Evolutionary conservation across 2,329 filamentous ascomycete genomes (phyloP).

Genomic region (Trichoderma lentiforme): DNA sequence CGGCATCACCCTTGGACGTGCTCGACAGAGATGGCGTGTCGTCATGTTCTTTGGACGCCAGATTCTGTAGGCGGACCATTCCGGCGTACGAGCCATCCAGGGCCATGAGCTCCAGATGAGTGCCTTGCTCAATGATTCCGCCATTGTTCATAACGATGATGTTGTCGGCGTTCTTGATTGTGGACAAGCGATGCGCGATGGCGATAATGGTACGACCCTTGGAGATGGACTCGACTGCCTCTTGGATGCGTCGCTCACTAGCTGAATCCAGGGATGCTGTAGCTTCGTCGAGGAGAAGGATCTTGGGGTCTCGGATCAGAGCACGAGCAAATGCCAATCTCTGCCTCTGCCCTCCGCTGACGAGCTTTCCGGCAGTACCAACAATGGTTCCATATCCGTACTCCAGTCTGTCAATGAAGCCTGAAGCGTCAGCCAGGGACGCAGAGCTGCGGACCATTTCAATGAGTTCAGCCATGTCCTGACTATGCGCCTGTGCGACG

Average conservation of each 20-base stretch:
- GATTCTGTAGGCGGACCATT: slow-evolving; percentile 46
- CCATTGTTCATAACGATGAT: slow-evolving; percentile 62
- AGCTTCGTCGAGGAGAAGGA: slow-evolving; percentile 60
- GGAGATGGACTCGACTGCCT: slow-evolving; percentile 43
- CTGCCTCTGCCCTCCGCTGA: slow-evolving; percentile 61
- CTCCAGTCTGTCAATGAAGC: slow-evolving; percentile 53
- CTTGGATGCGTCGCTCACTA: slow-evolving; percentile 54
- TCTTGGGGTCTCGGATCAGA: slow-evolving; percentile 53
- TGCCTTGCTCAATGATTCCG: slow-evolving; percentile 60
- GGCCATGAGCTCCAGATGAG: slow-evolving; percentile 56
- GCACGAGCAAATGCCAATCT: slow-evolving; percentile 57
- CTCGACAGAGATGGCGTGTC: slow-evolving; percentile 31
- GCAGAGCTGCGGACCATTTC: slow-evolving; percentile 19
- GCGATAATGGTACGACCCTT: slow-evolving; percentile 61
- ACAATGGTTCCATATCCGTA: slow-evolving; percentile 52
- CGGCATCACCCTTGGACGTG: slow-evolving; percentile 36
- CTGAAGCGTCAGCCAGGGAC: slow-evolving; percentile 54
- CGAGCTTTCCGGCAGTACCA: slow-evolving; percentile 50
- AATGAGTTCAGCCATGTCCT: slow-evolving; percentile 40
- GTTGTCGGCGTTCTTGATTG: slow-evolving; percentile 61
- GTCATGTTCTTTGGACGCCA: slow-evolving; percentile 32
- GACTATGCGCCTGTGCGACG: slow-evolving; percentile 42
- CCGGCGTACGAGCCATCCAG: slow-evolving; percentile 49
- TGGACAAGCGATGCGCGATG: slow-evolving; percentile 61
- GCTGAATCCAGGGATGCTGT: slow-evolving; percentile 59